Percentiles rank a stretch among this genome's conserved stretches.
Evolutionary conservation across 805 yeast species (phyloP).

Genomic region (Wickerhamomyces xylosicus): DNA sequence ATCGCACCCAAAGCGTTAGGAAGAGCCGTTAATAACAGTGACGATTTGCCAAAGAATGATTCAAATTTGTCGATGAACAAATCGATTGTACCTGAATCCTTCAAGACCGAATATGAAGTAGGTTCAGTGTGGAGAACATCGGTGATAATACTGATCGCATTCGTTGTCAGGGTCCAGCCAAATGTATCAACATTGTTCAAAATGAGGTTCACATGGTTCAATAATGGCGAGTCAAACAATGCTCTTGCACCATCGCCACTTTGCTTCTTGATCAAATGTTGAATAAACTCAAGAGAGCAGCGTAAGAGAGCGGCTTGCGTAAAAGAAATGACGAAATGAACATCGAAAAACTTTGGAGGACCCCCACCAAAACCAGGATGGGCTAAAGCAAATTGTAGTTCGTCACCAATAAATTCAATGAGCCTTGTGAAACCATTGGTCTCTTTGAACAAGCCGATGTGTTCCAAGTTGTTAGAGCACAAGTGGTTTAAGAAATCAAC

Average conservation of each 20-base stretch:
- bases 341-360: conserved; percentile 40
- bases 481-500: conserved; percentile 36
- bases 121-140: conserved; percentile 84
- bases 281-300: conserved; percentile 51
- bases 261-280: conserved; percentile 57
- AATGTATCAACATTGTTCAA: conserved; percentile 46
- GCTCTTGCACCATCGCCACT: conserved; percentile 80
- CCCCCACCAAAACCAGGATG: conserved; percentile 52
- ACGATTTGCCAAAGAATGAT: conserved; percentile 43
- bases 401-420: conserved; percentile 50
- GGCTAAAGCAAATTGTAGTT: conserved; percentile 52
- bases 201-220: conserved; percentile 49
- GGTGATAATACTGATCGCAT: conserved; percentile 53
- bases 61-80: conserved; percentile 49
- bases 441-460: conserved; percentile 53
- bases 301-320: conserved; percentile 52
- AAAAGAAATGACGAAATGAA: conserved; percentile 42
- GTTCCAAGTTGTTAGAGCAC: conserved; percentile 31
- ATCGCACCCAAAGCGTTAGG: conserved; percentile 79
- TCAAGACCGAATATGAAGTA: conserved; percentile 70
- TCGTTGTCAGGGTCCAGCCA: conserved; percentile 55
- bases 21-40: conserved; percentile 47
- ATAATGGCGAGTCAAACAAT: conserved; percentile 75
- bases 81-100: conserved; percentile 68
- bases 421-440: conserved; percentile 55